Conservation (phyloP, 176 grass and related monocot genomes). For the bread wheat (Triticum aestivum) region DNA sequence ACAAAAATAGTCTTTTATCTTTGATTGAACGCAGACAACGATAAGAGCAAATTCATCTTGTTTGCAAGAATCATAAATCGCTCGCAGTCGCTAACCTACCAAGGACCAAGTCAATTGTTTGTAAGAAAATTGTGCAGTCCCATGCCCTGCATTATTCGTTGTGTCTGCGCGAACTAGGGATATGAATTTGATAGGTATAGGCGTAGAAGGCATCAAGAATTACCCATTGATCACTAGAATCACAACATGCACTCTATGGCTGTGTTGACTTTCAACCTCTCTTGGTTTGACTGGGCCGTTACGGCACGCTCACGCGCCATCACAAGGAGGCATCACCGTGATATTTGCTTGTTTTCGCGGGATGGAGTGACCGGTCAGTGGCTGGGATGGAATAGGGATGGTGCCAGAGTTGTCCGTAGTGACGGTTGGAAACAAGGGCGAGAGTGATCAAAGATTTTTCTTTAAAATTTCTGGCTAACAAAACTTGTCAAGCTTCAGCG, state of each 20-base stretch:
- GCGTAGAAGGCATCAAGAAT: not conserved
- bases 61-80: not conserved
- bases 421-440: too few species aligned
- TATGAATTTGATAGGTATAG: not conserved
- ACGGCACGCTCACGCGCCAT: too few species aligned
- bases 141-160: not conserved
- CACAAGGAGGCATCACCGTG: too few species aligned
- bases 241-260: too few species aligned
- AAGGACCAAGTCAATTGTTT: not conserved
- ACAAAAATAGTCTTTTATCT: not conserved
- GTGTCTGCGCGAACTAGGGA: not conserved
- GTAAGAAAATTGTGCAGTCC: not conserved
- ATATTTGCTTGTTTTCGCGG: too few species aligned
- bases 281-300: too few species aligned
- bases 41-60: not conserved
- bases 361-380: too few species aligned
- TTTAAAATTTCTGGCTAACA: not conserved
- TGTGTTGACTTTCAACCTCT: too few species aligned
- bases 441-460: too few species aligned
- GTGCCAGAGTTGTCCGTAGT: too few species aligned
- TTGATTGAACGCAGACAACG: not conserved
- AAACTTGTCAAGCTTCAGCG: not conserved
- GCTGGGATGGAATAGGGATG: too few species aligned
- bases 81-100: not conserved
- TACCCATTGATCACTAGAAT: not conserved